Base-by-base conservation (phyloP, 768 basidiomycete species). In the Phanerochaete carnosa region DNA sequence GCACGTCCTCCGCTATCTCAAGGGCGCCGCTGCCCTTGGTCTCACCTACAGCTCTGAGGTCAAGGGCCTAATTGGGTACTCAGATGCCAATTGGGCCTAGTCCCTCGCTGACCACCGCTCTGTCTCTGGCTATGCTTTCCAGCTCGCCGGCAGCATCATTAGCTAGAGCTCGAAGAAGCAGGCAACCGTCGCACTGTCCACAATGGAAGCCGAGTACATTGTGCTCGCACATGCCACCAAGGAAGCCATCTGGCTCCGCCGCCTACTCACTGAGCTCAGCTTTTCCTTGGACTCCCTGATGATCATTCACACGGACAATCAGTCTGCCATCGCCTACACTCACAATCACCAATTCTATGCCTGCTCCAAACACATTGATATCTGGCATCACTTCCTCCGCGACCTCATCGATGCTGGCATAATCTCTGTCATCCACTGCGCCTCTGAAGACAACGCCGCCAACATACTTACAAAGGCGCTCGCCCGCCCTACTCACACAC, bases 141-240 rank as follows among this genome's bases (percentile, higher is more conserved):
- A n/a, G n/a, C n/a, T n/a, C n/a, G n/a, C n/a, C n/a, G n/a, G n/a
- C n/a, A n/a, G n/a, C n/a, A n/a, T n/a, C n/a, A n/a, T n/a, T n/a
- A n/a, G n/a, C n/a, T n/a, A n/a, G n/a, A n/a, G n/a, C n/a, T n/a
- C 64, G 70, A 69, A 70, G 43, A 66, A 73, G 22, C 82, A 83
- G 67, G 13, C 66, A 0, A 64, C 74, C 39, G 75, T 80, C 19
- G 69, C 78, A 0, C 63, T 73, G 1, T 79, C 77, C 9, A 77
- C 73, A 0, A 75, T 73, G 1, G 78, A 80, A 63, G 74, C 76
- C 28, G 75, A 80, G 62, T 79, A 73, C 62, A 71, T 78, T 39
- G 69, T 77, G 12, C 71, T 72, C 1, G 66, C 66, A 1, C 61
- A 69, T 45, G 72, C 75, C 5, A 62, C 67, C 22, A 66, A 70